Percentiles rank a stretch among this genome's conserved stretches.
phyloP scores from a whole-genome alignment of 2,329 filamentous ascomycete genomes.

The Chaetomium sp. region DNA sequence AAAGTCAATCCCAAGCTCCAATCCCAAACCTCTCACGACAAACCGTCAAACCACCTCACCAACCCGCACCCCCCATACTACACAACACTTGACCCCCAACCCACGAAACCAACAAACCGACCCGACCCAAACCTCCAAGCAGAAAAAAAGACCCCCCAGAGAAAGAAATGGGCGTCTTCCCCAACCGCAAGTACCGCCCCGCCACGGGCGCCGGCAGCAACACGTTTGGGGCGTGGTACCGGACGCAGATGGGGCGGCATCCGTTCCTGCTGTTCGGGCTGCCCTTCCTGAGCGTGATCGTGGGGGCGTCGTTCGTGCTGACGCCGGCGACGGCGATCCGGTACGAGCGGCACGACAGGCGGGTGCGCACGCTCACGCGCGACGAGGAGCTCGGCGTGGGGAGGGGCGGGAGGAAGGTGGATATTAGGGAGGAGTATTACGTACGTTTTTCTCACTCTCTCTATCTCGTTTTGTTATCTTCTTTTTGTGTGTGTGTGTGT shows the following conservation, averaged over 20 bases:
- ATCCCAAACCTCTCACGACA: too few species aligned
- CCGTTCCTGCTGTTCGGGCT: conserved; percentile 93
- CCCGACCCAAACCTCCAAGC: not conserved
- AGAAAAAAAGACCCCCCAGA: not conserved
- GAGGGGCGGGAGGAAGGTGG: conserved; percentile 68
- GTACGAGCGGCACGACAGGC: conserved; percentile 91
- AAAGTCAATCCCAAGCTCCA: too few species aligned
- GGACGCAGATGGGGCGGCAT: conserved; percentile 70
- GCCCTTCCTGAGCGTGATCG: conserved; percentile 86
- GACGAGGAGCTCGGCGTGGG: conserved; percentile 86
- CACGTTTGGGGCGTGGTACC: conserved; percentile 75
- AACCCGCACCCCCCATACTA: too few species aligned
- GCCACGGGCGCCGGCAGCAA: conserved; percentile 61
- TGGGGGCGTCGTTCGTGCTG: conserved; percentile 89
- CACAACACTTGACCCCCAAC: not conserved
- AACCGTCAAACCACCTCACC: too few species aligned
- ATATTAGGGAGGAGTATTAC: conserved; percentile 85
- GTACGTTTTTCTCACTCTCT: conserved; percentile 51
- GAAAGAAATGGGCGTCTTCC: conserved; percentile 62
- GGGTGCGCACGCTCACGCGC: conserved; percentile 79
- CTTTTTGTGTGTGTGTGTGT: not conserved
- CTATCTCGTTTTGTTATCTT: conserved; percentile 4
- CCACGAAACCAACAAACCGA: not conserved
- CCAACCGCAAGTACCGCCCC: conserved; percentile 69
- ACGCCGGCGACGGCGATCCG: conserved; percentile 91